A percentile compares a stretch with the other conserved stretches of the same genome.
These are phyloP conservation scores for Apium graveolens DNA, from an alignment of 129 eudicot species.

Conservation along the genomic window DNA sequence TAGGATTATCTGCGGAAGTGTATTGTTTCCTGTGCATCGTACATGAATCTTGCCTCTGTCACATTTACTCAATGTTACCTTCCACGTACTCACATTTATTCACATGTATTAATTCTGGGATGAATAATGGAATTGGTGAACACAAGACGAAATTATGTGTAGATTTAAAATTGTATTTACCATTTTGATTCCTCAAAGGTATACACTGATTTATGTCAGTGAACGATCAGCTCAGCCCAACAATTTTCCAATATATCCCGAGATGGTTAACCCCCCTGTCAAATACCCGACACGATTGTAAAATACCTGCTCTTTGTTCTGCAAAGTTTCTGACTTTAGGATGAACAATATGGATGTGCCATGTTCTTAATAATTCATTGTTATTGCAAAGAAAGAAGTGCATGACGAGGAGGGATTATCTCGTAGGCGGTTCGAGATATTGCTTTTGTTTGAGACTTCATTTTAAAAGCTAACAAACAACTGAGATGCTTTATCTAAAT, in stretches of 20 bases:
- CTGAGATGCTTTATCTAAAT: neutral
- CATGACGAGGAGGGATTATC: neutral
- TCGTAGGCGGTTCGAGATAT: neutral
- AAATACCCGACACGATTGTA: too few species aligned
- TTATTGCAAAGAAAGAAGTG: neutral
- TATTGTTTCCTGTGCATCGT: neutral
- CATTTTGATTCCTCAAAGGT: neutral
- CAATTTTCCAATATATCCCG: too few species aligned
- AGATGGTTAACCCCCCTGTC: too few species aligned
- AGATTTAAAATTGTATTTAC: neutral
- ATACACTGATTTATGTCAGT: neutral
- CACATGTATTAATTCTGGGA: neutral
- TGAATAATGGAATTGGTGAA: neutral
- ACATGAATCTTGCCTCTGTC: neutral
- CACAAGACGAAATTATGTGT: neutral
- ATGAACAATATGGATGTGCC: neutral
- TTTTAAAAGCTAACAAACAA: neutral
- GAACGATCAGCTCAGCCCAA: neutral
- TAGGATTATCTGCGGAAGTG: neutral
- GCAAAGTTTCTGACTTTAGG: neutral
- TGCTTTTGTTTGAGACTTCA: neutral
- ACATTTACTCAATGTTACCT: neutral
- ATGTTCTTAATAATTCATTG: neutral
- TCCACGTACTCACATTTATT: neutral
- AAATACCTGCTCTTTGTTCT: neutral